Base-by-base conservation (phyloP, 2,329 filamentous ascomycete genomes). In the Penicillium sp. region DNA sequence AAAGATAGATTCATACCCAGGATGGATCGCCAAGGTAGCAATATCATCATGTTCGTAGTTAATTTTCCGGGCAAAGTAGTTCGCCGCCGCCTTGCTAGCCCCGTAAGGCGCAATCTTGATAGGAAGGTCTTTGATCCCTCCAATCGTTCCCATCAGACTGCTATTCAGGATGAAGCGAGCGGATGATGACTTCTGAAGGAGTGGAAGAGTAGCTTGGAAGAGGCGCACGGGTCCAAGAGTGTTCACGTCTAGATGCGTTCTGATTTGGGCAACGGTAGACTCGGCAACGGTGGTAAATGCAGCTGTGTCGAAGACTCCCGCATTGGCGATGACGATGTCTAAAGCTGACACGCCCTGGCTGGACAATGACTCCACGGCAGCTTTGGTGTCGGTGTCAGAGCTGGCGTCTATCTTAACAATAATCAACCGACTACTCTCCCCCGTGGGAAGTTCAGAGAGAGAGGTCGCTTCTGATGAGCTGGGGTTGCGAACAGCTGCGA, bases 401-500 rank as follows among this genome's bases (percentile, higher is more conserved):
- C 33, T 50, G 5, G 35, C 47, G 10, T 50, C 35, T 6, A 50
- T 38, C 21, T 50, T 47, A 10, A 50, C 21, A n/a, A 38, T 19
- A 13, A 37, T 38, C 23, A 50, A 19, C n/a, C 47, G 33, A 38
- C 47, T 50, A 7, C 33, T 13, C 10, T 38, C 10, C 5, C 35
- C 47, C 3, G 33, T 50, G 10, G 27, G 27, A 10, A 52, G 21
- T 8, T 19, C 5, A n/a, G 50, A 52, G 38, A 52, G 40, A 19
- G 37, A 38, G 4, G 8, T 45, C 27, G 50, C 15, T 12, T 52
- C 50, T 3, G 50, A 43, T 45, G 40, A 52, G 40, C n/a, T 27
- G 19, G 50, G 50, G 21, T 52, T 52, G 50, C 50, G 50, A 31
- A 52, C 50, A 9, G 50, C 40, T 27, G 50, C 50, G 21, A 52